A percentile compares a stretch with the other conserved stretches of the same genome.
These are phyloP conservation scores for Perkinsus olseni DNA, from an alignment of 169 alveolate genomes.

Conservation along the genomic window DNA sequence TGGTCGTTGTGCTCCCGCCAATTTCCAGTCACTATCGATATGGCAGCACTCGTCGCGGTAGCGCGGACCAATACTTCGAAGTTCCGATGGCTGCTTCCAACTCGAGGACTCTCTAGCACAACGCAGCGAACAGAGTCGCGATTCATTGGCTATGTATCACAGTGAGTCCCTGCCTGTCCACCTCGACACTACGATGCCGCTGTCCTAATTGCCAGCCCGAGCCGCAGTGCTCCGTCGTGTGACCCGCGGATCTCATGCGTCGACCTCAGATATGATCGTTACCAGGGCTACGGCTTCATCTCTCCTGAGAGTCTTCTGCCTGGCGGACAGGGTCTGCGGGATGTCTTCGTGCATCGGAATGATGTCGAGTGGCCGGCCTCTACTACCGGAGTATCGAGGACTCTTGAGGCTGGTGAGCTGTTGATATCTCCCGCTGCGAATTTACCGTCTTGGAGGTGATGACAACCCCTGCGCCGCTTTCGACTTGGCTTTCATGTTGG, in stretches of 20 bases:
- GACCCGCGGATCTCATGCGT: background rate
- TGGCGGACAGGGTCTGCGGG: background rate
- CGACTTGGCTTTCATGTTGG: too few relatives aligned
- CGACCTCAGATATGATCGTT: background rate
- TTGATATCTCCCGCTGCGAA: background rate
- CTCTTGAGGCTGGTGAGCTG: background rate
- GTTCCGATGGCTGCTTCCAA: too few relatives aligned
- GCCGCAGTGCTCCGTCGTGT: background rate
- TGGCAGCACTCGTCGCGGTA: too few relatives aligned
- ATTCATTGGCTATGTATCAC: background rate
- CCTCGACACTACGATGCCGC: too few relatives aligned
- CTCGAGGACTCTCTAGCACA: too few relatives aligned
- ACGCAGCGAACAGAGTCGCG: background rate
- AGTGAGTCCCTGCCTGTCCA: too few relatives aligned
- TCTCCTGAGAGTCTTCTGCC: background rate
- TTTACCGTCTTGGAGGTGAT: too few relatives aligned
- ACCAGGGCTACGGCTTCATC: background rate
- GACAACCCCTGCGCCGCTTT: too few relatives aligned
- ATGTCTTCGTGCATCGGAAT: background rate
- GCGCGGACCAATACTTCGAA: too few relatives aligned
- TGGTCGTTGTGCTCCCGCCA: too few relatives aligned
- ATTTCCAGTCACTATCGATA: too few relatives aligned
- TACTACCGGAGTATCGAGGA: background rate
- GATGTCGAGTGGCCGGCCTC: background rate
- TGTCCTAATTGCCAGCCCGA: too few relatives aligned